Evolutionary conservation across 2,329 filamentous ascomycete genomes (phyloP), one percentile per base, ranked within the genome.

Genomic region (Tolypocladium ophioglossoides): DNA sequence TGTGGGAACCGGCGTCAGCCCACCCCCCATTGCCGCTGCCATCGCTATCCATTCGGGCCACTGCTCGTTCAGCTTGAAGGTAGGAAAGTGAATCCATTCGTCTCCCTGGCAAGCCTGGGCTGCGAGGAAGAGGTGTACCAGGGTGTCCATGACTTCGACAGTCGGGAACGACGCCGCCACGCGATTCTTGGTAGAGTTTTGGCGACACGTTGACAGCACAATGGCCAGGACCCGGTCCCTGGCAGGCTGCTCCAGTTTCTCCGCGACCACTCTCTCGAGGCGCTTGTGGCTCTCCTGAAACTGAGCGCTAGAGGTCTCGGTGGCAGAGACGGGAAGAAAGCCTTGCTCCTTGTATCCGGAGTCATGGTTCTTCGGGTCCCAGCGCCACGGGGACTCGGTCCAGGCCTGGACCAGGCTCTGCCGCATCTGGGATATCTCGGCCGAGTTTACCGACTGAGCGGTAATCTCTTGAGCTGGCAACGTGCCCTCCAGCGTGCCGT

Each of bases 221-320:
- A 87, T 75, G 12, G 79, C 83, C 54, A 89, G 70, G 1, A 87
- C 76, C 49, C 76, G 77, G 64, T 89, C 86, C 4, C 83, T 77
- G 22, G 72, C 74, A 7, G 75, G 68, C 27, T 69, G 64, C 32
- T 76, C 72, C 20, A 81, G 60, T 47, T 68, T 74, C 44, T 78
- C 74, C 3, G 67, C 62, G 41, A 76, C 61, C 14, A 76, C 68
- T 49, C 71, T 69, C 57, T 73, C 67, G 20, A 73, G 58, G 30
- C 65, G 65, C 56, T 67, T 68, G 46, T 68, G 61, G 50, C 66
- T 67, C 49, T 72, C 68, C 41, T 74, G 70, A 20, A 75, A 67
- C 37, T 72, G 68, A 7, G 69, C 64, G 37, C 63, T 69, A 4
- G 66, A 62, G 2, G 68, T 68, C 27, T 77, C 74, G 20, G 60